A percentile compares a stretch with the other conserved stretches of the same genome.
Evolutionary conservation across 805 yeast species (phyloP).

Genomic region (Myxozyma vanderwaltii): DNA sequence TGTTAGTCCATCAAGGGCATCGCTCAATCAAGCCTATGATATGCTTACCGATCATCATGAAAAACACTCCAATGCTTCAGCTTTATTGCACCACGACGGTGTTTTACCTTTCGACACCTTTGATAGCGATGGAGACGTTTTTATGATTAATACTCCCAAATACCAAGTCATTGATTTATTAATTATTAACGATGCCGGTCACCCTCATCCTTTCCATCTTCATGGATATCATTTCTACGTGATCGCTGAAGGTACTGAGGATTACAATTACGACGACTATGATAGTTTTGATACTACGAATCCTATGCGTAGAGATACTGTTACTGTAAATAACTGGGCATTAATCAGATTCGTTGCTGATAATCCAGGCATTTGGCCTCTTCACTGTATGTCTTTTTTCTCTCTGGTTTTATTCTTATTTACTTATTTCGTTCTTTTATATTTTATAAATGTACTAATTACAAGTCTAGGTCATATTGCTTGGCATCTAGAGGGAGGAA

Average conservation of each 20-base stretch:
- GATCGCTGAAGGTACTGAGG: constrained; percentile 57
- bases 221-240: constrained; percentile 87
- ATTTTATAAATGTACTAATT: constrained; percentile 54
- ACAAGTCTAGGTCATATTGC: constrained; percentile 86
- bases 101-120: background rate
- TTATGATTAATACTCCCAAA: constrained; percentile 42
- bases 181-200: constrained; percentile 72
- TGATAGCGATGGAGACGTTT: constrained; percentile 24
- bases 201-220: constrained; percentile 90
- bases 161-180: constrained; percentile 60
- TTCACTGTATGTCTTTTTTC: constrained; percentile 60
- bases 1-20: background rate
- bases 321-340: constrained; percentile 72
- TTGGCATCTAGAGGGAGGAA: constrained; percentile 96
- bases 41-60: background rate
- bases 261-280: constrained; percentile 53
- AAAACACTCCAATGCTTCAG: constrained; percentile 22
- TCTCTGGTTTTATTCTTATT: background rate
- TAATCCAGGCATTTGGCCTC: constrained; percentile 91
- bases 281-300: constrained; percentile 44
- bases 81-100: constrained; percentile 11
- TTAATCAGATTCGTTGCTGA: constrained; percentile 60
- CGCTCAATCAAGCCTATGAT: background rate
- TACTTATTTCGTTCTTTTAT: too few relatives aligned
- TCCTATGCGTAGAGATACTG: constrained; percentile 69